A percentile compares a stretch with the other conserved stretches of the same genome.
These are phyloP conservation scores for Aspergillus diversus DNA, from an alignment of 495 filamentous ascomycete genomes.

Conservation along the genomic window DNA sequence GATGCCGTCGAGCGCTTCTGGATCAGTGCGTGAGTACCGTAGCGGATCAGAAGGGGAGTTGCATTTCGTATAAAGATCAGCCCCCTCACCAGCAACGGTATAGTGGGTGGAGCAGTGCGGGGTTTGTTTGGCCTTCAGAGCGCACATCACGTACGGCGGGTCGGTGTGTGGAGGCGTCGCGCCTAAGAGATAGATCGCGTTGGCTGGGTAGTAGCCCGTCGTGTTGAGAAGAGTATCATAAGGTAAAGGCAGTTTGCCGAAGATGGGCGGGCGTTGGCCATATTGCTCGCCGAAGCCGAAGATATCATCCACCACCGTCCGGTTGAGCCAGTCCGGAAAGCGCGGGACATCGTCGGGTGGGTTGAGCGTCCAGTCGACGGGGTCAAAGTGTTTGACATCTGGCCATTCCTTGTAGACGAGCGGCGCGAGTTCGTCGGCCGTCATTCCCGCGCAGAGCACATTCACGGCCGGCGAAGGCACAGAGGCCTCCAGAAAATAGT, in stretches of 20 bases:
- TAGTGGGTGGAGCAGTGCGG: conserved; percentile 66
- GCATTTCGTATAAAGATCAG: conserved; percentile 57
- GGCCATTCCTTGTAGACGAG: conserved; percentile 65
- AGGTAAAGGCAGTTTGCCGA: conserved; percentile 60
- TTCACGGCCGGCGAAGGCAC: conserved; percentile 68
- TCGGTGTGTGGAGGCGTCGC: conserved; percentile 38
- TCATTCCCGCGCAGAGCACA: conserved; percentile 69
- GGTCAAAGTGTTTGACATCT: conserved; percentile 40
- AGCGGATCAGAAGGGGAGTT: conserved; percentile 54
- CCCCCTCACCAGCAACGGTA: conserved; percentile 58
- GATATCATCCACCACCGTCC: conserved; percentile 67
- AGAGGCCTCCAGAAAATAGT: conserved; percentile 65
- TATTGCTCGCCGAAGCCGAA: conserved; percentile 64
- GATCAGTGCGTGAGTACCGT: conserved; percentile 51
- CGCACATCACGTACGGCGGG: conserved; percentile 62
- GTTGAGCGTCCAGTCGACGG: conserved; percentile 31
- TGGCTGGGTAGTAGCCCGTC: conserved; percentile 39
- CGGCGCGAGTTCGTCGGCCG: conserved; percentile 57
- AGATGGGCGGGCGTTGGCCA: conserved; percentile 60
- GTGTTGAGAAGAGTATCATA: conserved; percentile 70
- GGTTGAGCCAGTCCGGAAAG: conserved; percentile 49
- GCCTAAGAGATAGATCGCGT: conserved; percentile 67
- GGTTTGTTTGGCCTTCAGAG: conserved; percentile 59
- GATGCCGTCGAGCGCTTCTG: conserved; percentile 34
- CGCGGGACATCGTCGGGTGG: conserved; percentile 28